Evolutionary conservation across 2,329 filamentous ascomycete genomes (phyloP), one percentile per base, ranked within the genome.

Genomic region (Leptographium procerum): DNA sequence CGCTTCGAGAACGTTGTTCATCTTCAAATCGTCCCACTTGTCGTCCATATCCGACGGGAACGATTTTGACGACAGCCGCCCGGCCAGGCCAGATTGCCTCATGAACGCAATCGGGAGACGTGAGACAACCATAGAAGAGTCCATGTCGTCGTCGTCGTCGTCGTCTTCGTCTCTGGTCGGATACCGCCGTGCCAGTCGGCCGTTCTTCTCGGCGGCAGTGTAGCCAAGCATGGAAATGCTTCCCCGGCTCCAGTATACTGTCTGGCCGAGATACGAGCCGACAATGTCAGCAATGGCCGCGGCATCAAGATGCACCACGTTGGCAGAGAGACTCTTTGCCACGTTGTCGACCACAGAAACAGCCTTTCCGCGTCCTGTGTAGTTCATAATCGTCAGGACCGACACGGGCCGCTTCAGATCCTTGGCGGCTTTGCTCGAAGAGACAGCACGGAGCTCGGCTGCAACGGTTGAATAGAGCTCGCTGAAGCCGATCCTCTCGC

Each of bases 211-310:
- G 43, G 83, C 75, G 52, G 80, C 72, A 63, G 75, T 73, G 62
- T 84, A 86, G 2, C 79, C 81, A 53, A 86, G 69, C 63, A 78
- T 75, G 2, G 81, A 78, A 13, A 81, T 69, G 24, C 73, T 68
- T 1, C 80, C 78, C 14, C 76, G 76, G 4, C 73, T 72, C 70
- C 72, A 75, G 60, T 80, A 67, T 8, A 68, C 65, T 9, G 72
- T 77, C 65, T 88, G 83, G 5, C 85, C 86, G 11, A 91, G 71
- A 65, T 91, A 89, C 50, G 82, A 77, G 3, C 85, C 86, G 0
- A 86, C 77, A 29, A 94, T 73, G 55, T 85, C 78, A 3, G 86
- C 86, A 57, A 95, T 72, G 65, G 87, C 85, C 61, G 85, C 80
- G 1, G 88, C 83, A 66, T 85, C 81, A 13, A 95, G 68, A 24